These are phyloP conservation scores for Bipolaris zeicola DNA, from an alignment of 2,329 filamentous ascomycete genomes.

Conservation along the genomic window DNA sequence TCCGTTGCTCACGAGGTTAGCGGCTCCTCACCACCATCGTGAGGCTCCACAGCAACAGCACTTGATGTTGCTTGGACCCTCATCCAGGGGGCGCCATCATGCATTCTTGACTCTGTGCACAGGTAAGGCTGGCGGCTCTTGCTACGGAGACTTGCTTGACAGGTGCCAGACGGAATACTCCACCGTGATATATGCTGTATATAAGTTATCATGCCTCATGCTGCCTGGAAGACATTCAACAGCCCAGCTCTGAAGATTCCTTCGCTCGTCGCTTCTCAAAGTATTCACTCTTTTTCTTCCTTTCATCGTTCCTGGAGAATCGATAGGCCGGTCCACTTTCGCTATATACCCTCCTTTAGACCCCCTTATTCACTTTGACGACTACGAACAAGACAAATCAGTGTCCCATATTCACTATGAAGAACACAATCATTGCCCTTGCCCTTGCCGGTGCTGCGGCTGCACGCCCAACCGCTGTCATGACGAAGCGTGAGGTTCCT, in stretches of 20 bases:
- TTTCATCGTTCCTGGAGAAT: conserved; percentile 48
- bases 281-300: conserved; percentile 34
- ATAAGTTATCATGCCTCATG: conserved; percentile 34
- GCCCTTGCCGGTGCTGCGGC: conserved; percentile 37
- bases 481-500: conserved; percentile 58
- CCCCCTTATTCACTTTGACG: conserved; percentile 3
- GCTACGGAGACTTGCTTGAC: conserved; percentile 18
- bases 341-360: conserved; percentile 18
- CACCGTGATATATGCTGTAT: conserved; percentile 28
- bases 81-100: conserved; percentile 34
- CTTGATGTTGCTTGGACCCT: conserved; percentile 12
- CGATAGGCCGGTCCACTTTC: conserved; percentile 44
- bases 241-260: conserved; percentile 31
- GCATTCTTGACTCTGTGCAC: conserved; percentile 23
- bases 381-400: conserved; percentile 10
- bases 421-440: conserved; percentile 40
- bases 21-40: conserved; percentile 8
- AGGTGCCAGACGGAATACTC: conserved; percentile 21
- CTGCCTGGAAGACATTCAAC: conserved; percentile 20
- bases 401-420: conserved; percentile 35
- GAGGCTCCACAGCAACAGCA: conserved; percentile 19
- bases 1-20: conserved; percentile 12
- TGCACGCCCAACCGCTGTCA: conserved; percentile 32
- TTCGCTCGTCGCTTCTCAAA: conserved; percentile 31
- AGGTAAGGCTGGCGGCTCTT: conserved; percentile 14